These are phyloP conservation scores for Colletotrichum tamarilloi DNA, from an alignment of 2,329 filamentous ascomycete genomes.

Conservation along the genomic window DNA sequence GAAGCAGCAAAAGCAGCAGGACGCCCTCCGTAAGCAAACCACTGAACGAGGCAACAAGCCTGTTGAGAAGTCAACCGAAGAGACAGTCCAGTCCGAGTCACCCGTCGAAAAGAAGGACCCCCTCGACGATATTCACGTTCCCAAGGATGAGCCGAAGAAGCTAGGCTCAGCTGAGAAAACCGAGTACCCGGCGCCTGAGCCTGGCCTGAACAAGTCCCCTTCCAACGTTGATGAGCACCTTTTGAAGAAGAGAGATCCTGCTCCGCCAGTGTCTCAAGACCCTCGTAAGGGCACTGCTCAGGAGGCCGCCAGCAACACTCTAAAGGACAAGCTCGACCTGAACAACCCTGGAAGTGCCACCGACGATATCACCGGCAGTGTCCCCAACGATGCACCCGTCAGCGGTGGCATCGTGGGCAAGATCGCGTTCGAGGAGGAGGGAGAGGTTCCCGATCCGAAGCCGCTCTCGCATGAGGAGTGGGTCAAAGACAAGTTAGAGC, in stretches of 20 bases:
- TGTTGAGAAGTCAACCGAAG: neutral
- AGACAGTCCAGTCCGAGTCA: neutral
- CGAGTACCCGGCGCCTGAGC: constrained; percentile 27
- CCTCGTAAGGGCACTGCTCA: constrained; percentile 23
- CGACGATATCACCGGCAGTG: constrained; percentile 22
- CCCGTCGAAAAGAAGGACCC: constrained; percentile 20
- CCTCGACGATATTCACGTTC: constrained; percentile 21
- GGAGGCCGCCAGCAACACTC: constrained; percentile 37
- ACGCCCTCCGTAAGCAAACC: constrained; percentile 37
- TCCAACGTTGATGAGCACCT: constrained; percentile 33
- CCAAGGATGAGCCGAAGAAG: constrained; percentile 27
- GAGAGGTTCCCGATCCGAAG: constrained; percentile 46
- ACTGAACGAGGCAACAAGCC: constrained; percentile 7
- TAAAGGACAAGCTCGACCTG: constrained; percentile 41
- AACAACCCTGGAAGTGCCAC: constrained; percentile 29
- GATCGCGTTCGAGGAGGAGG: constrained; percentile 41
- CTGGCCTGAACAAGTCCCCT: constrained; percentile 26
- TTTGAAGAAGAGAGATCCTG: constrained; percentile 24
- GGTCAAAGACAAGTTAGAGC: constrained; percentile 57
- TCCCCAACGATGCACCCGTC: constrained; percentile 34
- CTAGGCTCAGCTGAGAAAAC: constrained; percentile 33
- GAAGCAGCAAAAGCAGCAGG: constrained; percentile 42
- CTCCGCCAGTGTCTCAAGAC: constrained; percentile 33
- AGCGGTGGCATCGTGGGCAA: constrained; percentile 39
- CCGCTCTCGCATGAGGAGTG: constrained; percentile 67